Conservation (phyloP, 2,329 filamentous ascomycete species). For the Beauveria varroae region DNA sequence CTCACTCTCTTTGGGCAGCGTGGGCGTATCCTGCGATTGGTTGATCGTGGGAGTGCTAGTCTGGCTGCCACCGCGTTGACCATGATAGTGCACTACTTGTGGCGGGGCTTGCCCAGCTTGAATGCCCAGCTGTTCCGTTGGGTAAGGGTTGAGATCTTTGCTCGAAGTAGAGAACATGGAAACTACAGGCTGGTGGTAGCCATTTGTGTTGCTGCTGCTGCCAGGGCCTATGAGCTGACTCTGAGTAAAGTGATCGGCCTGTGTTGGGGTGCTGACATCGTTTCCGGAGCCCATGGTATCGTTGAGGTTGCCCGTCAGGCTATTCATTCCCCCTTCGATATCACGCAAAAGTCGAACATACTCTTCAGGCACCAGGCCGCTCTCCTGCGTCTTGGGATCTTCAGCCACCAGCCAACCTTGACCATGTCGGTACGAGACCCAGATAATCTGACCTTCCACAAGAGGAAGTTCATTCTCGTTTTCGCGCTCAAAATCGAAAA, state of each 20-base stretch:
- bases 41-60: constrained; percentile 55
- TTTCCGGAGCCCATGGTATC: constrained; percentile 46
- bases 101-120: constrained; percentile 56
- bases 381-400: constrained; percentile 89
- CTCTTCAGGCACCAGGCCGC: constrained; percentile 89
- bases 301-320: constrained; percentile 49
- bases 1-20: constrained; percentile 40
- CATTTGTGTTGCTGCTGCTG: constrained; percentile 41
- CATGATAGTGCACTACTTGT: constrained; percentile 61
- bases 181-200: constrained; percentile 61
- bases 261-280: constrained; percentile 53
- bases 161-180: constrained; percentile 65
- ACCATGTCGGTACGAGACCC: constrained; percentile 91
- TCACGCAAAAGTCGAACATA: constrained; percentile 89
- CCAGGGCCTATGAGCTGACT: constrained; percentile 38
- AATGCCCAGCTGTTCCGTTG: constrained; percentile 55
- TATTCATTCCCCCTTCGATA: constrained; percentile 83
- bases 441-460: constrained; percentile 90
- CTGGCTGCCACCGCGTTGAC: constrained; percentile 59
- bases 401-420: constrained; percentile 97
- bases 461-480: constrained; percentile 94
- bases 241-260: constrained; percentile 44
- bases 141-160: constrained; percentile 61
- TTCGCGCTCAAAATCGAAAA: constrained; percentile 91
- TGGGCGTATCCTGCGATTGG: constrained; percentile 40